Base-by-base conservation (phyloP, 2,329 filamentous ascomycete species). In the Penicillium sp. region DNA sequence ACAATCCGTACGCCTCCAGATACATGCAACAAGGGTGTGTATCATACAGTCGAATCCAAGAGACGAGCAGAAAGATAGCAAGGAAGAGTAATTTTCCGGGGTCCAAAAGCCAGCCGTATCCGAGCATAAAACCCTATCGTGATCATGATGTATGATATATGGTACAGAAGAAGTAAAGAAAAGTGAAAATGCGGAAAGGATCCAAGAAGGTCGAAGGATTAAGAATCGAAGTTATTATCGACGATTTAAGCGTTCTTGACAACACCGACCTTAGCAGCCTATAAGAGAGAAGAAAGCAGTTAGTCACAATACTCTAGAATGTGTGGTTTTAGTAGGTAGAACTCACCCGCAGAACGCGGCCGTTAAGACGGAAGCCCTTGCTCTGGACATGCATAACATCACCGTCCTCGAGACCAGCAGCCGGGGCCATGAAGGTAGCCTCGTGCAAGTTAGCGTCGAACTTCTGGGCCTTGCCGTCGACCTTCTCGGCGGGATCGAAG, bases 381-480 rank as follows among this genome's bases (percentile, higher is more conserved):
- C 91, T 90, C 83, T 97, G 93, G 49, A 91, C 91, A 75, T 89
- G 87, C 80, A 97, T 94, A 71, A 97, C 90, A 55, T 87, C 89
- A 68, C 91, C 91, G 71, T 97, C 87, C 76, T 96, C 89, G 83
- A 96, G 96, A 66, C 86, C 92, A 53, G 87, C 84, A 80, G 91
- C 86, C 43, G 92, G 91, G 10, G 91, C 87, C 88, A 96, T 93
- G 79, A 97, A 97, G 23, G 91, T 94, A 38, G 94, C 94, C 82
- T 99, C 94, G 76, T 97, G 94, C 77, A 90, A 84, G 78, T 97
- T 97, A 65, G 94, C 93, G 80, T 99, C 89, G 82, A 99, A 99
- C 78, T 91, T 92, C 75, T 94, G 89, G 68, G 86, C 84, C 64
- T 86, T 80, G 36, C 80, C 80, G 1, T 76, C 73, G 6, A 69